Base-by-base conservation (phyloP, 208 protist genomes). In the Porcisia deanei region DNA sequence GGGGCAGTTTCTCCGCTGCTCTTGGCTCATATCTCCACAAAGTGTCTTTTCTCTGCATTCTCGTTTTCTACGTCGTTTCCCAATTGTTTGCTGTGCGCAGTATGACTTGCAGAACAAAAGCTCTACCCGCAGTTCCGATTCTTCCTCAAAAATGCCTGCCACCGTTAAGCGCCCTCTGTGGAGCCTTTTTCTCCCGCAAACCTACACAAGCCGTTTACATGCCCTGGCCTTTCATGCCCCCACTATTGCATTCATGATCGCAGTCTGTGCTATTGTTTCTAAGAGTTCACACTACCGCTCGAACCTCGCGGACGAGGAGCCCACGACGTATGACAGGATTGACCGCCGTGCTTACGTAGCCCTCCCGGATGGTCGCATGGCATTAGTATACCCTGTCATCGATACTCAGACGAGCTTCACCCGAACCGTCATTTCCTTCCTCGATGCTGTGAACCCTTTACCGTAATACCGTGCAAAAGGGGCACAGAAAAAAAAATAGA, bases 341-440 rank as follows among this genome's bases (percentile, higher is more conserved):
- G 87, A 97, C 71, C 91, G 94, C 64, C 91, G 93, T 25, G 93
- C 93, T 8, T 98, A 97, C 70, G 90, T 98, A 14, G 91, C 91
- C 18, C 90, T 98, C 7, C 94, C 94, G 2, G 93, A 98, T 73
- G 94, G 94, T 5, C 90, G 93, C 39, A 97, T 97, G 93, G 94
- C 94, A 5, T 75, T 97, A 18, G 89, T 98, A 39, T 97, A 98
- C 77, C 94, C 94, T 22, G 86, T 96, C 49, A 80, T 98, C 39
- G 90, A 96, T 74, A 95, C 94, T 2, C 90, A 95, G 75, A 70
- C 85, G n/a, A 94, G 88, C 25, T 85, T 93, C 54, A 89, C 85
- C 14, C 84, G 93, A 41, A 90, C 88, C 5, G 71, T 95, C n/a
- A 76, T 95, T 8, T 89, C 93, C 30, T 94, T 96, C 58, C 69